Evolutionary conservation across 805 yeast species (phyloP).

Genomic region (Saturnispora ahearnii): DNA sequence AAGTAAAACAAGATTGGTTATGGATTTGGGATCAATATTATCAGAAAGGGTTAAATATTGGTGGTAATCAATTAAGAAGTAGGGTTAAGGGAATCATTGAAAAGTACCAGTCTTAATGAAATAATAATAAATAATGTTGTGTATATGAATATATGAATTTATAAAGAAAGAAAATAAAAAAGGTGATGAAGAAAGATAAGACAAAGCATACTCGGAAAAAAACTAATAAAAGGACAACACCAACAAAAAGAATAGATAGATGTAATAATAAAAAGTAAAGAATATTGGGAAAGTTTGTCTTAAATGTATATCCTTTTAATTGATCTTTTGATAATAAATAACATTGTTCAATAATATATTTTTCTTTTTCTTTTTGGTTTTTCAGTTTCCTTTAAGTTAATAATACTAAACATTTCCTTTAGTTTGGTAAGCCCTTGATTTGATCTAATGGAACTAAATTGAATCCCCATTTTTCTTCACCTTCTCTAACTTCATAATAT

Average conservation of each 20-base stretch:
- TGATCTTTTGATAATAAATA: too few relatives aligned
- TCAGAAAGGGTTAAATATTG: not conserved
- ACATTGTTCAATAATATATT: too few relatives aligned
- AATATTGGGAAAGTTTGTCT: not conserved
- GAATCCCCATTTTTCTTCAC: slow-evolving; percentile 51
- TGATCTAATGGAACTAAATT: slow-evolving; percentile 42
- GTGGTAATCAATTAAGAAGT: not conserved
- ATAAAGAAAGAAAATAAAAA: not conserved
- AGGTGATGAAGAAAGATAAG: too few relatives aligned
- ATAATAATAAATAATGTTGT: slow-evolving; percentile 1
- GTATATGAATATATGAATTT: slow-evolving; percentile 3
- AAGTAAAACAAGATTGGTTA: slow-evolving; percentile 7
- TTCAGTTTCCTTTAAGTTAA: too few relatives aligned
- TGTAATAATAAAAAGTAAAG: not conserved
- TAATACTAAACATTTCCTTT: not conserved
- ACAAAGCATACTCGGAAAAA: too few relatives aligned
- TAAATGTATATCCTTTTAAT: not conserved
- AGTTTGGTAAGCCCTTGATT: slow-evolving; percentile 28
- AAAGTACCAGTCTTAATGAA: not conserved
- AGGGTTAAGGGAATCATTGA: not conserved
- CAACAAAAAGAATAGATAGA: too few relatives aligned
- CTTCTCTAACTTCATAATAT: slow-evolving; percentile 48
- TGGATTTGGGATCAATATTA: slow-evolving; percentile 10
- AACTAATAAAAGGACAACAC: too few relatives aligned
- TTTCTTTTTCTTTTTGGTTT: too few relatives aligned